These are phyloP conservation scores for Datisca glomerata DNA, from an alignment of 306 rosid genomes.

Conservation along the genomic window DNA sequence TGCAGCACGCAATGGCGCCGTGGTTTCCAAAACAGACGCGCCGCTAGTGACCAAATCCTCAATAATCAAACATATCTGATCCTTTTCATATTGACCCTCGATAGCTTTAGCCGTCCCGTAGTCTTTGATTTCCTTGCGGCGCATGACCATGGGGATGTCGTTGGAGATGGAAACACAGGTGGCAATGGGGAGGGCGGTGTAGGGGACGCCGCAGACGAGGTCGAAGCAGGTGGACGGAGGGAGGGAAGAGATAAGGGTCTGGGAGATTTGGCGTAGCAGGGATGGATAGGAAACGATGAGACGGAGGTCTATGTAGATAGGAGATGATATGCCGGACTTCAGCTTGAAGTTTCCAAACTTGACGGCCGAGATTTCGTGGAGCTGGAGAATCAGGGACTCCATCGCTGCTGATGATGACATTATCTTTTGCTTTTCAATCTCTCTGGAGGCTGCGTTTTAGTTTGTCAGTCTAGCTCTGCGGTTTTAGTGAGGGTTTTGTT, in stretches of 20 bases:
- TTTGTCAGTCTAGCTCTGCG: no score
- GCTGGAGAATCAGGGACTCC: constrained; percentile 65
- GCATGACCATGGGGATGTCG: constrained; percentile 78
- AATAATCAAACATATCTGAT: constrained; percentile 55
- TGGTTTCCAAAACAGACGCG: constrained; percentile 70
- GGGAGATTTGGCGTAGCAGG: constrained; percentile 67
- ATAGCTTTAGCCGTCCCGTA: constrained; percentile 82
- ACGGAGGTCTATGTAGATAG: constrained; percentile 83
- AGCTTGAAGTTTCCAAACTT: constrained; percentile 89
- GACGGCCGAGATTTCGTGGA: constrained; percentile 84
- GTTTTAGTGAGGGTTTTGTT: no score
- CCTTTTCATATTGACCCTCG: constrained; percentile 45
- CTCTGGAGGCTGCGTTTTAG: not conserved
- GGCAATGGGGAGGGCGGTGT: constrained; percentile 87
- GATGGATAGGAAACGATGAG: constrained; percentile 73
- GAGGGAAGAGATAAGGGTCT: constrained; percentile 52
- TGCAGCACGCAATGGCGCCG: constrained; percentile 55
- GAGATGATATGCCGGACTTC: constrained; percentile 85
- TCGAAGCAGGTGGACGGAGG: constrained; percentile 44
- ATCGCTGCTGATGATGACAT: constrained; percentile 27
- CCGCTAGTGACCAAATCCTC: constrained; percentile 91
- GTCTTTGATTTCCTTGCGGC: constrained; percentile 86
- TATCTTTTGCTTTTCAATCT: no score
- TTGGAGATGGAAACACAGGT: constrained; percentile 47
- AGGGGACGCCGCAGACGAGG: constrained; percentile 80